Conservation (phyloP, 2,329 filamentous ascomycete species). For the Diaporthe amygdali region DNA sequence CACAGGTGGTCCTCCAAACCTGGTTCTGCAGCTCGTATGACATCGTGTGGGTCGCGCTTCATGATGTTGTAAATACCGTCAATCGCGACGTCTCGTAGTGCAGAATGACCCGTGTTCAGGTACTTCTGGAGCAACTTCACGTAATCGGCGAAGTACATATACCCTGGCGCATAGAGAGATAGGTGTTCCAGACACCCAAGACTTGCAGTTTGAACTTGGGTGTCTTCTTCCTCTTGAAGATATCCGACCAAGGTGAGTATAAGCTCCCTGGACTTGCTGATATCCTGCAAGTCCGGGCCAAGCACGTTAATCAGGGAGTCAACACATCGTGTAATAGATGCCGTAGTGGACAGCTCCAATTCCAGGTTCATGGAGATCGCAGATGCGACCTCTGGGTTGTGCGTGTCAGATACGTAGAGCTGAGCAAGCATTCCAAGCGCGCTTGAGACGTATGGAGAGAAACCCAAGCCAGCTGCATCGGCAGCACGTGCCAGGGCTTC, state of each 20-base stretch:
- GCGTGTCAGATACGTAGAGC: constrained; percentile 88
- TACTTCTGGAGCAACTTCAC: constrained; percentile 82
- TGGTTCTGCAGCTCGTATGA: constrained; percentile 75
- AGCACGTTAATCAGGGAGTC: constrained; percentile 97
- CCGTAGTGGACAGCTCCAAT: constrained; percentile 79
- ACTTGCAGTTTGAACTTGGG: constrained; percentile 75
- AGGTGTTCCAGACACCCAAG: constrained; percentile 88
- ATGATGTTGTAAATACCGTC: constrained; percentile 93
- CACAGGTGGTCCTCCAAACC: constrained; percentile 91
- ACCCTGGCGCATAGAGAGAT: constrained; percentile 86
- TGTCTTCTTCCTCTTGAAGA: constrained; percentile 77
- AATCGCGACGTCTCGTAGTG: constrained; percentile 80
- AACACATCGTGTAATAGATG: constrained; percentile 84
- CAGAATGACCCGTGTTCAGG: constrained; percentile 70
- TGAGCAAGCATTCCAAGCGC: constrained; percentile 94
- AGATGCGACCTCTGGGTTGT: constrained; percentile 82
- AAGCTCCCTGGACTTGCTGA: constrained; percentile 88
- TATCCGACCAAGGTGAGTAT: constrained; percentile 86
- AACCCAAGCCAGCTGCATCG: constrained; percentile 90
- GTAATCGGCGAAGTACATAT: constrained; percentile 84
- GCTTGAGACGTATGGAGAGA: constrained; percentile 87
- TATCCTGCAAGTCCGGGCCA: constrained; percentile 92
- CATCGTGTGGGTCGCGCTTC: constrained; percentile 86
- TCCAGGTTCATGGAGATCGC: constrained; percentile 89
- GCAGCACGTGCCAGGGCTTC: constrained; percentile 86